These are phyloP conservation scores for Cryptosporidium ubiquitum DNA, from an alignment of 169 alveolate species.

Conservation along the genomic window DNA sequence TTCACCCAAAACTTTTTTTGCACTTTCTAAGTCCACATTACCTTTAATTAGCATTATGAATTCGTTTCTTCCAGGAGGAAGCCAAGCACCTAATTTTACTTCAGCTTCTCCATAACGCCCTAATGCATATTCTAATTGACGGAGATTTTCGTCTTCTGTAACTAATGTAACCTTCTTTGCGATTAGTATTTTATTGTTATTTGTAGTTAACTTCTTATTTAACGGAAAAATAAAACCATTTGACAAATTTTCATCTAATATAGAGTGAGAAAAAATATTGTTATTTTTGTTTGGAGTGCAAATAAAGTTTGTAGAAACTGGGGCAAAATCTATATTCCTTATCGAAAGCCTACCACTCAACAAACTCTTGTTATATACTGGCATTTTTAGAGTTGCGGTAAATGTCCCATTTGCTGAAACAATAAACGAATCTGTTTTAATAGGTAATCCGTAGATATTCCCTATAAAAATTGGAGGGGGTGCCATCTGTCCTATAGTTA, in stretches of 20 bases:
- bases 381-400: conserved; percentile 37
- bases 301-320: conserved; percentile 27
- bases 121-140: conserved; percentile 34
- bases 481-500: conserved; percentile 72
- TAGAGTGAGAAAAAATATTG: conserved; percentile 9
- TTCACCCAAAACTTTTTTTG: conserved; percentile 11
- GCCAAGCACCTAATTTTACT: conserved; percentile 47
- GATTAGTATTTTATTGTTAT: conserved; percentile 9
- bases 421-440: conserved; percentile 42
- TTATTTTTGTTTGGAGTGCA: conserved; percentile 47
- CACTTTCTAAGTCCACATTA: conserved; percentile 17
- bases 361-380: conserved; percentile 48
- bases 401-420: conserved; percentile 50
- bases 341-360: conserved; percentile 53
- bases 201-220: conserved; percentile 3
- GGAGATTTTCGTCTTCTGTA: conserved; percentile 19
- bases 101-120: conserved; percentile 72
- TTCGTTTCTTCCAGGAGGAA: conserved; percentile 60
- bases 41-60: conserved; percentile 32
- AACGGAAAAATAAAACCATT: conserved; percentile 69
- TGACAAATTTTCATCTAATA: background rate
- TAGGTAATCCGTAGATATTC: conserved; percentile 52
- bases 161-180: background rate
- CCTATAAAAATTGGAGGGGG: conserved; percentile 70
- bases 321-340: conserved; percentile 24